Percentiles rank a stretch among this genome's conserved stretches.
Conservation (phyloP, 495 filamentous ascomycete species). For the Astrothelium subdiscretum region DNA sequence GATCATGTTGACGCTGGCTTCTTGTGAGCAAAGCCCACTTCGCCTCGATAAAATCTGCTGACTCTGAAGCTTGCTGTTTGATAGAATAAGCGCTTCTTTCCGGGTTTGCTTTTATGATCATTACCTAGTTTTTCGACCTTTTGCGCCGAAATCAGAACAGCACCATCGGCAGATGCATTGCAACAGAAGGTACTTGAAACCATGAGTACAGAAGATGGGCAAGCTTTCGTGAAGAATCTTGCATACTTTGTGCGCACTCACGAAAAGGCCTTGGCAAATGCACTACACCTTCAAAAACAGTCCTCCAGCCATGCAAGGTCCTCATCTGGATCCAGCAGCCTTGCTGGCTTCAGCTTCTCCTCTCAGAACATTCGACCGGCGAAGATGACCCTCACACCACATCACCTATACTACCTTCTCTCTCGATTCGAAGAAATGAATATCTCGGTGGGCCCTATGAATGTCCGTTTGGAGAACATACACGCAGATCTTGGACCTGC, state of each 20-base stretch:
- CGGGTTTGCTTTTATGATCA: not conserved
- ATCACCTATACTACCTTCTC: constrained; percentile 92
- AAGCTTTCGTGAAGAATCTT: constrained; percentile 52
- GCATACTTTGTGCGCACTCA: constrained; percentile 92
- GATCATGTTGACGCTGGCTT: not conserved
- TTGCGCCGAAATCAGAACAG: not conserved
- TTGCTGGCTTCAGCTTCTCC: constrained; percentile 76
- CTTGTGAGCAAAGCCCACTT: not conserved
- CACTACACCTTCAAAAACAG: constrained; percentile 68
- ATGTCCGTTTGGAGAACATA: constrained; percentile 85
- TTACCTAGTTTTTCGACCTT: not conserved
- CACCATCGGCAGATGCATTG: not conserved
- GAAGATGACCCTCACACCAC: constrained; percentile 88
- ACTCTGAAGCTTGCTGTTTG: not conserved
- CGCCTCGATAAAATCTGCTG: not conserved
- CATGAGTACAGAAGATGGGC: constrained; percentile 27
- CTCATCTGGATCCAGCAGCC: constrained; percentile 54
- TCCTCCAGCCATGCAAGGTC: constrained; percentile 35
- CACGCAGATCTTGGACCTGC: constrained; percentile 75
- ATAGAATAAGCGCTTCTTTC: not conserved
- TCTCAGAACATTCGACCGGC: constrained; percentile 76
- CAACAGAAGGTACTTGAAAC: not conserved
- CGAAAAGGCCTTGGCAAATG: constrained; percentile 94
- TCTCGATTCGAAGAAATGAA: constrained; percentile 87
- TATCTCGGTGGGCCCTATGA: constrained; percentile 89